Conservation (phyloP, 2,329 filamentous ascomycete genomes). For the Ascochyta viciae-villosae region DNA sequence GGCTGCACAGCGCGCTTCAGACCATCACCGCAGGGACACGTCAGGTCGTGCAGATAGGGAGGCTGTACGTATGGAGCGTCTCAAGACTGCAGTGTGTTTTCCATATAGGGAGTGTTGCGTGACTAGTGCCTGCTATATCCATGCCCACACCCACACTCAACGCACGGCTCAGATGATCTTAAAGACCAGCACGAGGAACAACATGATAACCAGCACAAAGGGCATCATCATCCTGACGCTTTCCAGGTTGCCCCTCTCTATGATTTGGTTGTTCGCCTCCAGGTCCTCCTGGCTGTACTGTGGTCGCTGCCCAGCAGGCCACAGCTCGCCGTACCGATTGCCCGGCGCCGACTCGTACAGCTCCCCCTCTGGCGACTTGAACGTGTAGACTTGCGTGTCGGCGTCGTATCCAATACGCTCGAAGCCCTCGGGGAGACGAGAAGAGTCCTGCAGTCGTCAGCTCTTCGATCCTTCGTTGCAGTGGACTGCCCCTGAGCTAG, state of each 20-base stretch:
- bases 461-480: neutral
- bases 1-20: neutral
- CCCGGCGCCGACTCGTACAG: slow-evolving; percentile 61
- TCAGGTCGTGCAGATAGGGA: neutral
- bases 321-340: slow-evolving; percentile 57
- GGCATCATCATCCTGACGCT: slow-evolving; percentile 65
- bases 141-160: neutral
- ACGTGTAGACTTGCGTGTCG: slow-evolving; percentile 62
- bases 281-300: slow-evolving; percentile 23
- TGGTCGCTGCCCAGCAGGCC: slow-evolving; percentile 23
- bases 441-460: slow-evolving; percentile 50
- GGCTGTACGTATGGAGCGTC: neutral
- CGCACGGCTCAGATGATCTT: slow-evolving; percentile 5
- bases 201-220: slow-evolving; percentile 62
- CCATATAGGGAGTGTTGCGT: neutral
- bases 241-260: slow-evolving; percentile 36
- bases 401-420: slow-evolving; percentile 64
- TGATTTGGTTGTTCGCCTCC: slow-evolving; percentile 25
- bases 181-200: slow-evolving; percentile 58
- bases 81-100: neutral
- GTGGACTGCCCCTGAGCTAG: neutral
- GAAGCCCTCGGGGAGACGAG: slow-evolving; percentile 64
- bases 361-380: slow-evolving; percentile 57
- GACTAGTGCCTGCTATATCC: neutral
- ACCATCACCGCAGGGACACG: neutral